A percentile compares a stretch with the other conserved stretches of the same genome.
phyloP scores from a whole-genome alignment of 495 filamentous ascomycete genomes.

The Cercophora newfieldiana region DNA sequence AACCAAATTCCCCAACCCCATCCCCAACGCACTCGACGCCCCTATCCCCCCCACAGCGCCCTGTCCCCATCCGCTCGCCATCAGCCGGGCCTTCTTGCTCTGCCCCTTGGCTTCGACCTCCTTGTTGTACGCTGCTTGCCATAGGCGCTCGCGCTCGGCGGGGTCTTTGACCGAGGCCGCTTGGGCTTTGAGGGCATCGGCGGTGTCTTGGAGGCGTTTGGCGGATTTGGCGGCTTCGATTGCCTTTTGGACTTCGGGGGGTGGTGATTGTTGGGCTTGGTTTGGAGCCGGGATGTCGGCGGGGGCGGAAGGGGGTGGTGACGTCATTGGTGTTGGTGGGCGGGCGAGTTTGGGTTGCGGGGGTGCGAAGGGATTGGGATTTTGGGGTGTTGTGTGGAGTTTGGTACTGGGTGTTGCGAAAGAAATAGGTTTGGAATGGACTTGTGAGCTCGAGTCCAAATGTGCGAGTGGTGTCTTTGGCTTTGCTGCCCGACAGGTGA shows the following conservation, averaged over 20 bases:
- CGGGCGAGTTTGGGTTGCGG: background rate
- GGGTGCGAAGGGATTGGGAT: background rate
- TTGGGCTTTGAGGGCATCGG: background rate
- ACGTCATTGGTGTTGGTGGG: constrained; percentile 8
- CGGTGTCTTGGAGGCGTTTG: constrained; percentile 5
- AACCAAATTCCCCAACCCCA: constrained; percentile 11
- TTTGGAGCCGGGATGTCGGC: too few relatives aligned
- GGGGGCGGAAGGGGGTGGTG: background rate
- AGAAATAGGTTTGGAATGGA: too few relatives aligned
- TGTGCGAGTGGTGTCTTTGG: too few relatives aligned
- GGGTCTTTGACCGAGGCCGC: constrained; percentile 2
- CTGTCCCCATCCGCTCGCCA: constrained; percentile 17
- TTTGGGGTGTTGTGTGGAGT: background rate
- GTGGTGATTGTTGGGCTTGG: background rate
- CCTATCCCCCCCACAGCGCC: constrained; percentile 1
- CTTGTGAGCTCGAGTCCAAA: too few relatives aligned
- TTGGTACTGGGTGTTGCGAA: background rate
- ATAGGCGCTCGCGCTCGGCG: constrained; percentile 14
- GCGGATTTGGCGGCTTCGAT: constrained; percentile 13
- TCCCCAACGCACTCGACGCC: constrained; percentile 6
- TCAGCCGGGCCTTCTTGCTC: constrained; percentile 14
- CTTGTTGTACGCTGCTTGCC: constrained; percentile 12
- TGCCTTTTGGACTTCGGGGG: background rate
- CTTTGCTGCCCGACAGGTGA: too few relatives aligned
- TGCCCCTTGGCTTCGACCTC: constrained; percentile 8